A percentile compares a stretch with the other conserved stretches of the same genome.
Evolutionary conservation across 2,329 filamentous ascomycete genomes (phyloP).

Genomic region (Fusarium euwallaceae): DNA sequence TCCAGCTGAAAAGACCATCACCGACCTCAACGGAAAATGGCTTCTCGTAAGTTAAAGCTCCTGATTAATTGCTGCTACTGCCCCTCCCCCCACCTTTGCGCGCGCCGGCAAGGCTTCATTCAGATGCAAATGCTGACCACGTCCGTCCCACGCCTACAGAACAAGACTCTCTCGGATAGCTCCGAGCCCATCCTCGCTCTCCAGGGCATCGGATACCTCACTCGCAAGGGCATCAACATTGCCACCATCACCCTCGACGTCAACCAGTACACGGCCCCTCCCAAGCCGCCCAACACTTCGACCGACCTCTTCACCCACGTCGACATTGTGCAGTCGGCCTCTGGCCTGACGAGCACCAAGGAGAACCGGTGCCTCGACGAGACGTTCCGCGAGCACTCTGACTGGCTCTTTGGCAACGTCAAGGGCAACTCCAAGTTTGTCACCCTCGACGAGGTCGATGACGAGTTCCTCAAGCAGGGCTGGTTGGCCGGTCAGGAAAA

Average conservation of each 20-base stretch:
- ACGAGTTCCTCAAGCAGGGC: slow-evolving; percentile 68
- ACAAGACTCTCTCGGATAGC: slow-evolving; percentile 79
- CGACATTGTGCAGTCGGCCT: slow-evolving; percentile 80
- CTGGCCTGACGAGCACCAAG: slow-evolving; percentile 75
- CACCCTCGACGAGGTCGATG: slow-evolving; percentile 61
- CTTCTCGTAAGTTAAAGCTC: slow-evolving; percentile 67
- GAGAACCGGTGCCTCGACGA: slow-evolving; percentile 69
- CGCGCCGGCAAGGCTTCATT: background rate
- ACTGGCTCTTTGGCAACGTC: slow-evolving; percentile 84
- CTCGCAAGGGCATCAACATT: slow-evolving; percentile 77
- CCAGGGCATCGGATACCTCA: slow-evolving; percentile 79
- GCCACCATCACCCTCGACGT: slow-evolving; percentile 78
- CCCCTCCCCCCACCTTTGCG: slow-evolving; percentile 9
- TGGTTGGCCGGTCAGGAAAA: slow-evolving; percentile 71
- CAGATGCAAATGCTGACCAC: slow-evolving; percentile 12
- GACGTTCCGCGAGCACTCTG: slow-evolving; percentile 72
- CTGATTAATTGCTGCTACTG: background rate
- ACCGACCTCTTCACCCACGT: slow-evolving; percentile 68
- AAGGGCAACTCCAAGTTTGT: slow-evolving; percentile 70
- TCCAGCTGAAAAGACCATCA: slow-evolving; percentile 74
- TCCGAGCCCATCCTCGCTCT: slow-evolving; percentile 77
- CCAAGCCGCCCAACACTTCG: slow-evolving; percentile 55
- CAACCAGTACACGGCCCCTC: slow-evolving; percentile 65
- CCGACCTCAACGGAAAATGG: slow-evolving; percentile 78
- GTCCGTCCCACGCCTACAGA: slow-evolving; percentile 62